Base-by-base conservation (phyloP, 768 basidiomycete species). In the Xerocomellus chrysenteron region DNA sequence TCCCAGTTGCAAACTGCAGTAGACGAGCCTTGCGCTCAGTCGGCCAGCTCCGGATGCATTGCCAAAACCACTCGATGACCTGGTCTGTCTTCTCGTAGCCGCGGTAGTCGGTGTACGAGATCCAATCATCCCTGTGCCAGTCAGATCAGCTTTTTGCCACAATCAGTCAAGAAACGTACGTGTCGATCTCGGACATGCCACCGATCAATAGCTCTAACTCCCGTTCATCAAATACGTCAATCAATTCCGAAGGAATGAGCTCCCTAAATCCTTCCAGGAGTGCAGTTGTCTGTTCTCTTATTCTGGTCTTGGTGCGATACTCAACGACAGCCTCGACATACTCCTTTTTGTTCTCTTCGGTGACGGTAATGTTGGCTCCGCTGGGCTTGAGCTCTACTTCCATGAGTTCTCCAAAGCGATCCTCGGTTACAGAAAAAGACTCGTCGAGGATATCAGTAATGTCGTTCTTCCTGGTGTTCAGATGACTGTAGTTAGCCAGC, bases 41-140 rank as follows among this genome's bases (percentile, higher is more conserved):
- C 10, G 94, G 90, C 94, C 94, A 96, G 35, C 87, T 85, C 37
- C 89, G 86, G 52, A 96, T 83, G 65, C 88, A 90, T 70, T 94
- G 86, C 94, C 94, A 95, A 80, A 96, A 96, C 94, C 94, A 95
- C 66, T 92, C 88, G 60, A 95, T 92, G 57, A 91, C 88, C 67
- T 90, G 86, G 67, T 92, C 91, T 4, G 84, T 87, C 76, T 89
- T 90, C 65, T 88, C 85, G 67, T 91, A 92, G 5, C 89, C 87
- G 50, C 92, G 86, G 69, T 95, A 95, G 67, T 95, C 94, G 19
- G 94, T 96, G 73, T 91, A 92, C 66, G 93, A 92, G 63, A 87
- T 90, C 93, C 93, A 94, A 65, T 94, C 92, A 63, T 94, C 90
- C 76, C 86, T 87, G 47, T 3, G 42, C 21, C 49, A 36, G 41